These are phyloP conservation scores for Fusarium sp. DNA, from an alignment of 2,329 filamentous ascomycete species.

Conservation along the genomic window DNA sequence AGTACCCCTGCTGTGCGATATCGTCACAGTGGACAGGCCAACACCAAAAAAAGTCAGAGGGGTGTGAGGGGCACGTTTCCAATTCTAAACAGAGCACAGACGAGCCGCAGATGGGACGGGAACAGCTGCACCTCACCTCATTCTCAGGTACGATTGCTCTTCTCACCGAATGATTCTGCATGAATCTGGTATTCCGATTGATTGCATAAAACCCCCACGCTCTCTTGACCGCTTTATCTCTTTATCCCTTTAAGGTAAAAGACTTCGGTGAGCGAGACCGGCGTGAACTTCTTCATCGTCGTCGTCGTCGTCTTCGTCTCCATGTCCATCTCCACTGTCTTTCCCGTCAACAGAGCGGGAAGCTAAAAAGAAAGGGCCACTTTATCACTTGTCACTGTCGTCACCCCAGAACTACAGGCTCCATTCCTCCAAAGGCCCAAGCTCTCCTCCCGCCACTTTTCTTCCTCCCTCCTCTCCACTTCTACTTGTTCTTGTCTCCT, in stretches of 20 bases:
- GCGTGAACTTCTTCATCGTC: constrained; percentile 10
- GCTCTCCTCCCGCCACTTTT: constrained; percentile 49
- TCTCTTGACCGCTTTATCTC: constrained; percentile 36
- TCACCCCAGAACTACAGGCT: constrained; percentile 35
- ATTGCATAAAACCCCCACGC: constrained; percentile 25
- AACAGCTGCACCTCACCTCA: constrained; percentile 14
- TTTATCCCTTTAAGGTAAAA: not conserved
- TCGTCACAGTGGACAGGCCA: constrained; percentile 36
- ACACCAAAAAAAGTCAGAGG: constrained; percentile 20
- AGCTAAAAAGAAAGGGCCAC: constrained; percentile 23
- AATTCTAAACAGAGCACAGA: constrained; percentile 13
- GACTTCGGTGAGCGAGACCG: constrained; percentile 33
- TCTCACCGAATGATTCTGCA: constrained; percentile 36
- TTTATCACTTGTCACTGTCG: constrained; percentile 37
- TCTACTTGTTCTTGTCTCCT: constrained; percentile 39
- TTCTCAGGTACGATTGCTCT: constrained; percentile 23
- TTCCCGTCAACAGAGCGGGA: constrained; percentile 7
- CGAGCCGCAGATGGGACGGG: constrained; percentile 5
- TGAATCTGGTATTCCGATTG: constrained; percentile 35
- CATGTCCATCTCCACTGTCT: constrained; percentile 10
- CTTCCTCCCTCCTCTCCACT: constrained; percentile 35
- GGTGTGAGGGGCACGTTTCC: constrained; percentile 24
- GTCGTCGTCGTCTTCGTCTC: not conserved
- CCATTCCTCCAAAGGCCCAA: constrained; percentile 48
- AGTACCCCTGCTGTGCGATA: constrained; percentile 30